A percentile compares a stretch with the other conserved stretches of the same genome.
Evolutionary conservation across 2,329 filamentous ascomycete genomes (phyloP).

Genomic region (Monosporascus sp.): DNA sequence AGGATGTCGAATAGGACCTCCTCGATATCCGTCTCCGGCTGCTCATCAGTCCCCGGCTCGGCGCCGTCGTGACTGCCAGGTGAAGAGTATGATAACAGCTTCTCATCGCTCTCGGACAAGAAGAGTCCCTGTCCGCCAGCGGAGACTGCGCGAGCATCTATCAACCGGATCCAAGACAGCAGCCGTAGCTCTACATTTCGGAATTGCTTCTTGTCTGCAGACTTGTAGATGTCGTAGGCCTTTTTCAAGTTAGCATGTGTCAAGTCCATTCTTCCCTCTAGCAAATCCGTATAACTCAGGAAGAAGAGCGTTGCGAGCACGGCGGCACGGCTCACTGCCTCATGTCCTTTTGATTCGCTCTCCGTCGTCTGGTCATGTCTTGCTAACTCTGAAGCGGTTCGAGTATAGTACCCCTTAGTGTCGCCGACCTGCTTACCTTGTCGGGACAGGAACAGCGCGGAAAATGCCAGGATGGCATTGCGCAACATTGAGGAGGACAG

Average conservation of each 20-base stretch:
- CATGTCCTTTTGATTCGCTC: conserved; percentile 9
- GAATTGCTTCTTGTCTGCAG: conserved; percentile 32
- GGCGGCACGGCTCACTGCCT: conserved; percentile 13
- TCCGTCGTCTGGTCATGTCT: conserved; percentile 18
- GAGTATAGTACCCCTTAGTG: conserved; percentile 33
- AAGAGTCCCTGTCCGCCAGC: conserved; percentile 53
- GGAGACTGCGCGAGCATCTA: conserved; percentile 51
- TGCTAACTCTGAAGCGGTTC: conserved; percentile 30
- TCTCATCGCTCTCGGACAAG: conserved; percentile 43
- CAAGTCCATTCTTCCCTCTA: conserved; percentile 37
- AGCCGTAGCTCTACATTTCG: conserved; percentile 40
- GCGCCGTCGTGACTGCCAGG: conserved; percentile 33
- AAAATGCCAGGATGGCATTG: conserved; percentile 47
- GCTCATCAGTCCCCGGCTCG: conserved; percentile 14
- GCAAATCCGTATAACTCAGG: conserved; percentile 48
- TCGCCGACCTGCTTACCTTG: conserved; percentile 29
- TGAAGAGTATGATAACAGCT: conserved; percentile 39
- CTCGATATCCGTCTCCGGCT: conserved; percentile 35
- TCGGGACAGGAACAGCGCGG: conserved; percentile 38
- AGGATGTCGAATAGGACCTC: conserved; percentile 50
- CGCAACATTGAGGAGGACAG: conserved; percentile 41
- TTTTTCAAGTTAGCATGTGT: conserved; percentile 46
- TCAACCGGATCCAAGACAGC: conserved; percentile 49
- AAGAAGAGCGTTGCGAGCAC: conserved; percentile 49
- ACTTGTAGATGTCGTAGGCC: conserved; percentile 43